Conservation (phyloP, 2,329 filamentous ascomycete genomes). For the Aspergillus sp. region DNA sequence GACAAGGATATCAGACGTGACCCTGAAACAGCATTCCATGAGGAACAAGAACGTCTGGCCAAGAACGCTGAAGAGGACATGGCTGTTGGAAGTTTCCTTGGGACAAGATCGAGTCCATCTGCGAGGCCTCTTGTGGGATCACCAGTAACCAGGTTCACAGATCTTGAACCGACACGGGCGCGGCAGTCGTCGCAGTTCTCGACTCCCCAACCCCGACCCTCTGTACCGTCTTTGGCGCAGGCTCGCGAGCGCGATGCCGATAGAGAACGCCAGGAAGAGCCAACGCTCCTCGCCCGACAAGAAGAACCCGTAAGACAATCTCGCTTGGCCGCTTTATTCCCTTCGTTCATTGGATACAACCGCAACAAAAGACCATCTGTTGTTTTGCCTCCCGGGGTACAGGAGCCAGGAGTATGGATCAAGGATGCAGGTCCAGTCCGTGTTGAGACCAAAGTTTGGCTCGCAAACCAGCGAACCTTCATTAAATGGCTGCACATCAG, state of each 20-base stretch:
- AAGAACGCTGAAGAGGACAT: slow-evolving; percentile 82
- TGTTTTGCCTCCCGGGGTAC: slow-evolving; percentile 80
- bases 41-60: slow-evolving; percentile 81
- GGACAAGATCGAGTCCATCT: slow-evolving; percentile 44
- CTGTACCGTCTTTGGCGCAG: slow-evolving; percentile 32
- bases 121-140: slow-evolving; percentile 34
- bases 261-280: slow-evolving; percentile 30
- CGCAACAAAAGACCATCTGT: slow-evolving; percentile 51
- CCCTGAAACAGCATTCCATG: slow-evolving; percentile 83
- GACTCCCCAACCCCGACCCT: slow-evolving; percentile 23
- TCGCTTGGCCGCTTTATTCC: slow-evolving; percentile 70
- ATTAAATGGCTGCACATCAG: slow-evolving; percentile 98
- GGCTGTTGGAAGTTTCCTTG: slow-evolving; percentile 84
- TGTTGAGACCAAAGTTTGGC: slow-evolving; percentile 97
- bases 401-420: slow-evolving; percentile 81
- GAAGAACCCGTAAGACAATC: slow-evolving; percentile 49
- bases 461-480: slow-evolving; percentile 96
- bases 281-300: slow-evolving; percentile 21
- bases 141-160: slow-evolving; percentile 28
- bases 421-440: slow-evolving; percentile 91
- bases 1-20: slow-evolving; percentile 94
- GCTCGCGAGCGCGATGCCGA: slow-evolving; percentile 34
- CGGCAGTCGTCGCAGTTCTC: slow-evolving; percentile 27
- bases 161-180: slow-evolving; percentile 24
- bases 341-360: slow-evolving; percentile 78